These are phyloP conservation scores for Mycena crocata DNA, from an alignment of 768 basidiomycete species.

Conservation along the genomic window DNA sequence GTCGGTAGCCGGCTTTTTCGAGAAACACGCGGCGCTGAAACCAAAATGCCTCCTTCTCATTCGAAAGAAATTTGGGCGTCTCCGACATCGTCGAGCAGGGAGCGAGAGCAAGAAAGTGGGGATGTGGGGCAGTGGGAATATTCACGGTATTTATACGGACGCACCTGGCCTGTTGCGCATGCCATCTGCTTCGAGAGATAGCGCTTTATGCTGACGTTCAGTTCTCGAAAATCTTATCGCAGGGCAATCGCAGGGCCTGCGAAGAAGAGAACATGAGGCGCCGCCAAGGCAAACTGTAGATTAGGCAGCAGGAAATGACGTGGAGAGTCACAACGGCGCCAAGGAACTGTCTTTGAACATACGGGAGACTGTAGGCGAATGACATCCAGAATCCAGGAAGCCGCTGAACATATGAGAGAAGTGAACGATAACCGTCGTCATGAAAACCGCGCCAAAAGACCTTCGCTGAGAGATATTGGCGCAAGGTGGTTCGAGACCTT, in stretches of 20 bases:
- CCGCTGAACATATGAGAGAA: too few relatives aligned
- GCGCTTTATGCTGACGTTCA: neutral
- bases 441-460: too few relatives aligned
- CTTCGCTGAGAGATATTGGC: neutral
- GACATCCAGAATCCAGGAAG: too few relatives aligned
- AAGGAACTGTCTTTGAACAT: too few relatives aligned
- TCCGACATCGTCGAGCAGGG: slow-evolving; percentile 11
- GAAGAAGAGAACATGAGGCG: neutral
- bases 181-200: slow-evolving; percentile 3
- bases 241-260: neutral
- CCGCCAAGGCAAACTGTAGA: neutral
- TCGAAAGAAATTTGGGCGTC: slow-evolving; percentile 7
- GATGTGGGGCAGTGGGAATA: slow-evolving; percentile 14
- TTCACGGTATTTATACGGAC: slow-evolving; percentile 10
- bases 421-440: too few relatives aligned
- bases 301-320: too few relatives aligned
- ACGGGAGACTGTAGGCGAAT: too few relatives aligned
- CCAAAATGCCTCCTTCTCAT: slow-evolving; percentile 30
- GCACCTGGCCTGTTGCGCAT: slow-evolving; percentile 22
- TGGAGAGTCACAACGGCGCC: too few relatives aligned
- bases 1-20: slow-evolving; percentile 28
- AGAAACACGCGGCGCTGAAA: slow-evolving; percentile 31
- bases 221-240: slow-evolving; percentile 7
- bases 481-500: neutral
- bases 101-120: neutral